Conservation (phyloP, 148 eudicot species). For the Heliosperma pusillum region DNA sequence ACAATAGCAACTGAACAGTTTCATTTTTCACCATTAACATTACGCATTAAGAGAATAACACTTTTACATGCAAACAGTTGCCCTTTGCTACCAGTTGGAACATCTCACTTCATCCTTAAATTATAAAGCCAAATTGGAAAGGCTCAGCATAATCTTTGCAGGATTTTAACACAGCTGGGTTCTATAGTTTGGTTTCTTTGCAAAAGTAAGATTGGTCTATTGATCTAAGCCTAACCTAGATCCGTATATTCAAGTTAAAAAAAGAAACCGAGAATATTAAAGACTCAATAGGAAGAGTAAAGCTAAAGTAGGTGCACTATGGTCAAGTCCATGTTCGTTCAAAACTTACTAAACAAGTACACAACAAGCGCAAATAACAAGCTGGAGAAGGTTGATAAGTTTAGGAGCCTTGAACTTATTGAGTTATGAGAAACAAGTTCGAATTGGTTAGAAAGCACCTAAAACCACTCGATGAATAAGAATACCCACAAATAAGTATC, state of each 20-base stretch:
- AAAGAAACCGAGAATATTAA: not conserved
- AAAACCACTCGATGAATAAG: not conserved
- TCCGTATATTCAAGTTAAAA: not conserved
- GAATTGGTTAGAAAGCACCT: not conserved
- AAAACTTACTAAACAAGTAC: not conserved
- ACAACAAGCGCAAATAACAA: not conserved
- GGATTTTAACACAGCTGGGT: not conserved
- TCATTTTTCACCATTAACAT: not conserved
- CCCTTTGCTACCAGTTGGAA: not conserved
- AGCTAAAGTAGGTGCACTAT: slow-evolving; percentile 5
- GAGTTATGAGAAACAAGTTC: not conserved
- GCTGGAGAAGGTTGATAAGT: not conserved
- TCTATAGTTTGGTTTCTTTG: not conserved
- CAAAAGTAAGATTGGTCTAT: not conserved
- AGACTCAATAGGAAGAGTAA: not conserved
- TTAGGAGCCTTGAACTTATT: not conserved
- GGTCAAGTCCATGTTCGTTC: not conserved
- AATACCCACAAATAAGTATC: not conserved
- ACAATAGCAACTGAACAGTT: not conserved
- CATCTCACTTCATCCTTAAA: not conserved
- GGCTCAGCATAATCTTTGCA: not conserved
- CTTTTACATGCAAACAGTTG: not conserved
- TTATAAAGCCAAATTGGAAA: not conserved
- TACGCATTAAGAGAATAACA: not conserved
- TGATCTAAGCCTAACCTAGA: not conserved